These are phyloP conservation scores for Ehretia macrophylla DNA, from an alignment of 257 asterid genomes.

Conservation along the genomic window DNA sequence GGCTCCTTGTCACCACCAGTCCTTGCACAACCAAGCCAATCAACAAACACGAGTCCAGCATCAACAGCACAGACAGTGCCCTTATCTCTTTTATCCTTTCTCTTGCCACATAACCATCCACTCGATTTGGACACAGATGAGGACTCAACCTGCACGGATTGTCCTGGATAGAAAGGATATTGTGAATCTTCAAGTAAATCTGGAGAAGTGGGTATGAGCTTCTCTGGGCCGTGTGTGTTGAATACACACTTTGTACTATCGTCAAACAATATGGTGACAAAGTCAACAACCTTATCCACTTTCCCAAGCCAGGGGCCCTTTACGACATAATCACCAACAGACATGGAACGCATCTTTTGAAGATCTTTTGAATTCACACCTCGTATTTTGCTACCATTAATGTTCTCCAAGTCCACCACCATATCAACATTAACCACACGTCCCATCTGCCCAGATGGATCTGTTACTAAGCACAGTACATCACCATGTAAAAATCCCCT, in stretches of 20 bases:
- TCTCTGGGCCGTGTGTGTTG: constrained; percentile 43
- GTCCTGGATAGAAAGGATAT: constrained; percentile 83
- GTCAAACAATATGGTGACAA: constrained; percentile 52
- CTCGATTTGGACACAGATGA: constrained; percentile 34
- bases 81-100: constrained; percentile 32
- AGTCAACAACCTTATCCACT: constrained; percentile 63
- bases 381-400: constrained; percentile 46
- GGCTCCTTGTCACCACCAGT: constrained; percentile 33
- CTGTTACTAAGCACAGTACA: constrained; percentile 60
- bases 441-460: constrained; percentile 75
- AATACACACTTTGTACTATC: constrained; percentile 60
- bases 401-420: constrained; percentile 66
- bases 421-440: constrained; percentile 58
- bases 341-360: constrained; percentile 50
- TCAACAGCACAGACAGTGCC: constrained; percentile 72
- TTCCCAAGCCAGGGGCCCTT: constrained; percentile 85
- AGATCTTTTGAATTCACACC: constrained; percentile 42
- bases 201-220: constrained; percentile 48
- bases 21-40: constrained; percentile 67
- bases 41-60: constrained; percentile 58
- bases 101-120: constrained; percentile 67
- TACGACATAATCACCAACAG: constrained; percentile 61
- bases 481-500: constrained; percentile 62
- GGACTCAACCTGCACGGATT: constrained; percentile 56
- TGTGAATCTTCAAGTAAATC: constrained; percentile 71